Base-by-base conservation (phyloP, 805 yeast genomes). In the Dipodascopsis uninucleata region DNA sequence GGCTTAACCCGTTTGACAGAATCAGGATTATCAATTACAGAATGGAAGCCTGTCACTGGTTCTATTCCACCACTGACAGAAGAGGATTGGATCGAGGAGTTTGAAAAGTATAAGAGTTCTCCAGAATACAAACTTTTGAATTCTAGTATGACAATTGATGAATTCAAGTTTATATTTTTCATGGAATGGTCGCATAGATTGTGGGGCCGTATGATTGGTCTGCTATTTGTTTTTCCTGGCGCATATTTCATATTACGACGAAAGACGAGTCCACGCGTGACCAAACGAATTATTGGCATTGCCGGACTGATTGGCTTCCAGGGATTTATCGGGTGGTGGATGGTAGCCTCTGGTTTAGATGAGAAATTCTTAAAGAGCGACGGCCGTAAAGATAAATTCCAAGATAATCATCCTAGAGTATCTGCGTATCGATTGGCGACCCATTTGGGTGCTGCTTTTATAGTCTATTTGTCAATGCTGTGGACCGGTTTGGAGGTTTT, bases 301-400 rank as follows among this genome's bases (percentile, higher is more conserved):
- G 76, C 95, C 32, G 79, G 74, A 0, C 68, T 93, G 40, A 72
- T 93, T 46, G 99, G 96, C 8, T 69, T 93, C 37, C 98, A 93
- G 71, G 98, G 98, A 41, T 84, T 82, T 41, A 82, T 93, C 55
- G 98, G 98, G 25, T 93, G 98, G 98, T 93, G 99, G 99, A 93
- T 93, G 98, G 98, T 93, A 41, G 80, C 85, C 59, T 86, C 96
- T 7, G 98, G 98, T 24, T 73, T 93, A 44, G 95, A 88, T 61
- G 83, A 82, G 59, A 75, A 81, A 34, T 82, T 82, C 60, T 70
- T 93, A 37, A 76, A 75, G 18, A 88, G 82, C 54, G 76, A 96
- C 62, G 83, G 77, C 36, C 80, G 95, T 0, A 45, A 45, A 5
- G 57, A 55, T 14, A 46, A 47, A 31, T 38, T 39, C 40, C 41